These are phyloP conservation scores for Erucastrum elatum DNA, from an alignment of 345 rosid species.

Conservation along the genomic window DNA sequence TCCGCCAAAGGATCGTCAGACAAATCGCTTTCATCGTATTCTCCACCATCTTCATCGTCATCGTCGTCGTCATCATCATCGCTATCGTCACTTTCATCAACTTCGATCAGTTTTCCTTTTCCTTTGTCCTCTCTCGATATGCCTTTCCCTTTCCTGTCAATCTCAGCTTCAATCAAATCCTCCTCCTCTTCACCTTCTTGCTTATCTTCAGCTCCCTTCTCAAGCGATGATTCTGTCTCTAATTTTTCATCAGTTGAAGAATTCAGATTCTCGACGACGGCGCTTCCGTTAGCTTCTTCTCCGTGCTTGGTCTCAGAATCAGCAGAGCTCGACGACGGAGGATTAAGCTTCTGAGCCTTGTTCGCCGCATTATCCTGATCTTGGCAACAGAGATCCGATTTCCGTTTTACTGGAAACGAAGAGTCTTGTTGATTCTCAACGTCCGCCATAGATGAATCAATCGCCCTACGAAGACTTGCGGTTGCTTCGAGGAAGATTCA, in stretches of 20 bases:
- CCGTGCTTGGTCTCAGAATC: conserved; percentile 31
- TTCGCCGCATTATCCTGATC: conserved; percentile 33
- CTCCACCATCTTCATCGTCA: conserved; percentile 46
- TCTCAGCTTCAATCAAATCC: conserved; percentile 37
- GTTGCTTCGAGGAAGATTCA: conserved; percentile 7
- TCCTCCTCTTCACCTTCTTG: conserved; percentile 27
- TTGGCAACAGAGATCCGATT: conserved; percentile 46
- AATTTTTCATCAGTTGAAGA: conserved; percentile 10
- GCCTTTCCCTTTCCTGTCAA: conserved; percentile 62
- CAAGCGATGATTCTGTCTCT: conserved; percentile 25
- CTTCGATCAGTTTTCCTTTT: conserved; percentile 47
- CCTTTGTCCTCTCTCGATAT: conserved; percentile 47
- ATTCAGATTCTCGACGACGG: conserved; percentile 3
- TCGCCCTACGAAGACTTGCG: neutral
- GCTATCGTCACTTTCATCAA: conserved; percentile 50
- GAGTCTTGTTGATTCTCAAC: conserved; percentile 47
- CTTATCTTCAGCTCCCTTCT: conserved; percentile 20
- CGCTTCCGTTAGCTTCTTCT: neutral
- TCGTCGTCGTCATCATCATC: conserved; percentile 48
- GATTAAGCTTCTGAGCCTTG: conserved; percentile 50
- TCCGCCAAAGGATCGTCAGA: conserved; percentile 95
- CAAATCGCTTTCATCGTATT: conserved; percentile 59
- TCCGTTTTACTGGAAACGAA: conserved; percentile 62
- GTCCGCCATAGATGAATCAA: conserved; percentile 54
- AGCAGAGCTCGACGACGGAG: conserved; percentile 23